These are phyloP conservation scores for Astrothelium macrocarpum DNA, from an alignment of 495 filamentous ascomycete genomes.

Conservation along the genomic window DNA sequence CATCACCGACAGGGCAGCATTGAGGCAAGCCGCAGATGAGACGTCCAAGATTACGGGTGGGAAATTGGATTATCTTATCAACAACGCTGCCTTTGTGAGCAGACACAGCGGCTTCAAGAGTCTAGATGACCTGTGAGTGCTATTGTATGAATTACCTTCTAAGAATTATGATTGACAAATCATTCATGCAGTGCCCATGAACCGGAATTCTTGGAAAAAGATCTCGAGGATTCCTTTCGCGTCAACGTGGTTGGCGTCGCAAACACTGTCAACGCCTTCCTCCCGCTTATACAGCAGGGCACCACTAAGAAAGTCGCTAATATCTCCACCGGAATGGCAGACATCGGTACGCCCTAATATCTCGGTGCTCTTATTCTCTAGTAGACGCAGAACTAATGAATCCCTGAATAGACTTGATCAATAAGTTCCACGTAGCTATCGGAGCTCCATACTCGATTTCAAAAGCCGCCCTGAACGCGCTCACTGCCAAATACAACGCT, in stretches of 20 bases:
- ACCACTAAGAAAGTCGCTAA: constrained; percentile 22
- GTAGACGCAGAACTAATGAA: background rate
- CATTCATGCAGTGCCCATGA: constrained; percentile 5
- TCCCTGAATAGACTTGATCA: constrained; percentile 13
- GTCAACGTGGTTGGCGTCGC: constrained; percentile 22
- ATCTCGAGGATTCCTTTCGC: constrained; percentile 14
- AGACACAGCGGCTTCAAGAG: constrained; percentile 1
- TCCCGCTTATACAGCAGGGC: constrained; percentile 20
- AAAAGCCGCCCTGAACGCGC: constrained; percentile 23
- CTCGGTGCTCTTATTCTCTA: background rate
- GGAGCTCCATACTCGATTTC: constrained; percentile 17
- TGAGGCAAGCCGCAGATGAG: constrained; percentile 16
- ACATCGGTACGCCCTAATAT: background rate
- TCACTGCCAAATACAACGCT: constrained; percentile 23
- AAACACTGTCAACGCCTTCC: constrained; percentile 23
- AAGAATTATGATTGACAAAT: background rate
- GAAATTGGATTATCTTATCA: constrained; percentile 22
- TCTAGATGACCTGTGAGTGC: constrained; percentile 8
- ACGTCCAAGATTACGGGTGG: constrained; percentile 15
- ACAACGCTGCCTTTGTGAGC: constrained; percentile 22
- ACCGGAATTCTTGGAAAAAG: constrained; percentile 12
- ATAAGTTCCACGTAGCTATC: constrained; percentile 11
- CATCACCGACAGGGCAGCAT: constrained; percentile 15
- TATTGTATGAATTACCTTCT: background rate
- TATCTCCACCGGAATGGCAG: constrained; percentile 22